Evolutionary conservation across 441 rosid genomes (phyloP).

Genomic region (Theobroma grandiflorum): DNA sequence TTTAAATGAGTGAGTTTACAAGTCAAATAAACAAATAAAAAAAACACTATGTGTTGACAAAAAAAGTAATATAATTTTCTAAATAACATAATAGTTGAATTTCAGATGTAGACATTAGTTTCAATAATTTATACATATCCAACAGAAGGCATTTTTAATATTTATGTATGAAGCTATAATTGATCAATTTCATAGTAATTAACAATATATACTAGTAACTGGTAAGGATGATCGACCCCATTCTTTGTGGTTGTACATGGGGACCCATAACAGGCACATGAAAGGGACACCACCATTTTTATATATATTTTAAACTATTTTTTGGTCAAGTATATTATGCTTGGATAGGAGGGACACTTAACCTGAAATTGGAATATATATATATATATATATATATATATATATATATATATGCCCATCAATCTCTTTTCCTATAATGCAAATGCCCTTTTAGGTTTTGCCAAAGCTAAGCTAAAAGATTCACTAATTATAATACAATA

Average conservation of each 20-base stretch:
- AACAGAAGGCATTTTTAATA: neutral
- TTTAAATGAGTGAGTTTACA: no score
- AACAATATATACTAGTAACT: neutral
- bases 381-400: no score
- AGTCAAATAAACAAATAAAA: no score
- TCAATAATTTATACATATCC: neutral
- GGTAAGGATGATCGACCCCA: neutral
- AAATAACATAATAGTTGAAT: neutral
- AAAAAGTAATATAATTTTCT: no score
- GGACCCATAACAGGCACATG: neutral
- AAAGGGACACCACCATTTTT: neutral
- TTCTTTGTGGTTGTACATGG: neutral
- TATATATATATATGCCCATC: neutral
- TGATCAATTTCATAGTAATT: no score
- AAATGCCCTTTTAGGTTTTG: neutral
- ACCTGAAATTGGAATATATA: slow-evolving; percentile 8
- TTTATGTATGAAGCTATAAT: neutral
- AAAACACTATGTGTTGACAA: no score
- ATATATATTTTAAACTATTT: neutral
- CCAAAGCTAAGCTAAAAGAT: no score
- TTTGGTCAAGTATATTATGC: neutral
- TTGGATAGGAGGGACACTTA: neutral
- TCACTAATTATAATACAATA: no score
- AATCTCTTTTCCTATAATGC: neutral
- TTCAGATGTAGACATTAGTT: neutral